A percentile compares a stretch with the other conserved stretches of the same genome.
phyloP scores from a whole-genome alignment of 805 yeast species.

The Sugiyamaella mastotermitis region DNA sequence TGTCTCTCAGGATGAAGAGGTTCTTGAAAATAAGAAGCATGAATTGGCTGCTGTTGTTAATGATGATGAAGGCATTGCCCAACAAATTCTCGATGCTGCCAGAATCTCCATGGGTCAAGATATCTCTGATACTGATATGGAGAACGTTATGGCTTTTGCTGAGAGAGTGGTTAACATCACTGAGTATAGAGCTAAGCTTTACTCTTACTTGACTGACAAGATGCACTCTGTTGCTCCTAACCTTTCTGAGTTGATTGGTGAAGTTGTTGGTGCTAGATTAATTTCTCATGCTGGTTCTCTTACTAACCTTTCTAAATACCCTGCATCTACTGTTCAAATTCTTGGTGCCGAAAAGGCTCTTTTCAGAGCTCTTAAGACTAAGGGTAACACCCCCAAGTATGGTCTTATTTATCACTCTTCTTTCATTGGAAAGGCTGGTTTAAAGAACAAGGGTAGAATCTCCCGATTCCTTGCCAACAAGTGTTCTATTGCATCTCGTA shows the following conservation, averaged over 20 bases:
- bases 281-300: constrained; percentile 98
- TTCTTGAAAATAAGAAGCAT: constrained; percentile 48
- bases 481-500: constrained; percentile 98
- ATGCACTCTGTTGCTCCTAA: constrained; percentile 98
- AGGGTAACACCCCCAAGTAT: constrained; percentile 94
- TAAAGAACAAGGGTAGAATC: constrained; percentile 98
- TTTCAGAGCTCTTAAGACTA: constrained; percentile 92
- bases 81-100: constrained; percentile 88
- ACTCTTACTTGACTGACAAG: constrained; percentile 83
- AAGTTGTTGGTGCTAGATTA: constrained; percentile 97
- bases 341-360: constrained; percentile 97
- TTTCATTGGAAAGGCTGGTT: constrained; percentile 86
- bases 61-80: constrained; percentile 90
- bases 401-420: constrained; percentile 94
- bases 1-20: constrained; percentile 39
- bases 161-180: constrained; percentile 86
- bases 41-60: constrained; percentile 84
- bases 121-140: constrained; percentile 90
- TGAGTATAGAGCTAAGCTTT: constrained; percentile 82
- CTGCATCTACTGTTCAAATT: constrained; percentile 98
- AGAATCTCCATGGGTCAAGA: constrained; percentile 99
- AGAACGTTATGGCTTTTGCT: constrained; percentile 84
- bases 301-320: constrained; percentile 93
- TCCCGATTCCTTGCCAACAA: constrained; percentile 98
- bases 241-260: constrained; percentile 93